phyloP scores from a whole-genome alignment of 495 filamentous ascomycete species.

The Penicillium atrosanguineum region DNA sequence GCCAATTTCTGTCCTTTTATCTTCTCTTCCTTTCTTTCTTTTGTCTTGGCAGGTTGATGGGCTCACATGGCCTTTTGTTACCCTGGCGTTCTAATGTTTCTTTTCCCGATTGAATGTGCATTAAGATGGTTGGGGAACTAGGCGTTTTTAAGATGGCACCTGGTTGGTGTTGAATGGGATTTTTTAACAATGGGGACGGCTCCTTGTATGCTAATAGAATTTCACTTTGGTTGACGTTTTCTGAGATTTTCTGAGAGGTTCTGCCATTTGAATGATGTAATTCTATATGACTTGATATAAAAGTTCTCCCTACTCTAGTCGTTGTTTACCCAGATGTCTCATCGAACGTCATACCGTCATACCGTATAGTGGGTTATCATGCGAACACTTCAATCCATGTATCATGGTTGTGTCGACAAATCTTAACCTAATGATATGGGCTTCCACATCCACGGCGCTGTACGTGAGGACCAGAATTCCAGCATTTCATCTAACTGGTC shows the following conservation, averaged over 20 bases:
- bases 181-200: not conserved
- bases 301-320: too few relatives aligned
- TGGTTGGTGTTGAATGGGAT: constrained; percentile 12
- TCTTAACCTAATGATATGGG: too few relatives aligned
- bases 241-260: not conserved
- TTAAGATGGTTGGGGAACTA: constrained; percentile 21
- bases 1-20: constrained; percentile 2
- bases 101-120: constrained; percentile 15
- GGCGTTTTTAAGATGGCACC: constrained; percentile 21
- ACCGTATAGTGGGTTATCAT: too few relatives aligned
- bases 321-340: too few relatives aligned
- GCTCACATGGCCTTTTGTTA: not conserved
- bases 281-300: not conserved
- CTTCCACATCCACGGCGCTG: too few relatives aligned
- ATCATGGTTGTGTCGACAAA: too few relatives aligned
- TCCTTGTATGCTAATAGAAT: constrained; percentile 24
- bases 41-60: not conserved
- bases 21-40: not conserved
- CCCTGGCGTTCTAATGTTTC: constrained; percentile 3
- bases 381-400: too few relatives aligned
- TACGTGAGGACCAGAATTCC: too few relatives aligned
- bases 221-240: constrained; percentile 1
- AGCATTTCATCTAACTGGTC: too few relatives aligned
- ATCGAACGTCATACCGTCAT: too few relatives aligned
- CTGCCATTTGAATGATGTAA: not conserved